A percentile compares a stretch with the other conserved stretches of the same genome.
phyloP scores from a whole-genome alignment of 208 protist genomes.

The Acanthamoeba healyi region DNA sequence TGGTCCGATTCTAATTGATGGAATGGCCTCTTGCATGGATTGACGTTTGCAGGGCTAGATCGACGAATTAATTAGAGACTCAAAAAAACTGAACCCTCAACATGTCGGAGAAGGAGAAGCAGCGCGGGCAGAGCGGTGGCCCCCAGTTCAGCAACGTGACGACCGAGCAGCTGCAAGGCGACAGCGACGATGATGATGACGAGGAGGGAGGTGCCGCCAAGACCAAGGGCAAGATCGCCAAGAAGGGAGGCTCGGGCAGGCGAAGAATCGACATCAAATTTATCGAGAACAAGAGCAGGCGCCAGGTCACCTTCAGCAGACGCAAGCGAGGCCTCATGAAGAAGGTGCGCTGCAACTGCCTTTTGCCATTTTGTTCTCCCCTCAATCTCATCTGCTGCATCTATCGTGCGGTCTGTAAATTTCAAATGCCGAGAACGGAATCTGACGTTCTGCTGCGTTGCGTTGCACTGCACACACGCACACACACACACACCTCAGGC shows the following conservation, averaged over 20 bases:
- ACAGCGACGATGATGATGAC: background rate
- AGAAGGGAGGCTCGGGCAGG: slow-evolving; percentile 78
- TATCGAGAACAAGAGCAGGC: slow-evolving; percentile 91
- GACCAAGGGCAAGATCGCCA: slow-evolving; percentile 38
- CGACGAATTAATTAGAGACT: background rate
- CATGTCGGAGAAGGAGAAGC: background rate
- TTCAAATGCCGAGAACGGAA: too few species aligned
- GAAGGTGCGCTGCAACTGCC: too few species aligned
- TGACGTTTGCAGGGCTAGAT: too few species aligned
- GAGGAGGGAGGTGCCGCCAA: background rate
- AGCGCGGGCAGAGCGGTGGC: background rate
- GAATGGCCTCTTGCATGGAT: too few species aligned
- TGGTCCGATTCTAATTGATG: too few species aligned
- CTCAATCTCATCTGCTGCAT: background rate
- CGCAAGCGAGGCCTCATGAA: slow-evolving; percentile 93
- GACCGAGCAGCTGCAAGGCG: background rate
- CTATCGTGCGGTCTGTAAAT: too few species aligned
- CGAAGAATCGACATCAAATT: slow-evolving; percentile 93
- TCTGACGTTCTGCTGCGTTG: background rate
- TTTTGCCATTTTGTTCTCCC: background rate
- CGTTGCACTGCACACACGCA: background rate
- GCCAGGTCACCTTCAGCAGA: slow-evolving; percentile 93
- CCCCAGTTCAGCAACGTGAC: background rate
- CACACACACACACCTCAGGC: too few species aligned
- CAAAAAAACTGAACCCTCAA: background rate